These are phyloP conservation scores for Limnanthes douglasii DNA, from an alignment of 345 rosid genomes.

Conservation along the genomic window DNA sequence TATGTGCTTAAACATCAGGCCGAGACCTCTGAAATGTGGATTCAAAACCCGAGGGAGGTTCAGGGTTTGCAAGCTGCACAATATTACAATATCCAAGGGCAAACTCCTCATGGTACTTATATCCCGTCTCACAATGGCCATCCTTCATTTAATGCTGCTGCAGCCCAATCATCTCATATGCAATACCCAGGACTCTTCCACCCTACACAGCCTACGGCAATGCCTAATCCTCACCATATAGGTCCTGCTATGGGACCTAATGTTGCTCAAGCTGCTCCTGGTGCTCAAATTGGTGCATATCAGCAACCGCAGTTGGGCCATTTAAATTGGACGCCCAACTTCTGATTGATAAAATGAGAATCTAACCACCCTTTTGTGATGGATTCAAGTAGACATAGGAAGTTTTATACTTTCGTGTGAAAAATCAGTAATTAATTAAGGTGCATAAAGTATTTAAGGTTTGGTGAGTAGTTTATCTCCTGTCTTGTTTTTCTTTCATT, in stretches of 20 bases:
- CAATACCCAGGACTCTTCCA: conserved; percentile 76
- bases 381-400: conserved; percentile 26
- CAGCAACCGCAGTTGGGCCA: conserved; percentile 90
- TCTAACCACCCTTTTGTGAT: conserved; percentile 27
- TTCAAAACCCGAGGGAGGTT: conserved; percentile 71
- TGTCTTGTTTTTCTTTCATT: too few relatives aligned
- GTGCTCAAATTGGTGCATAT: conserved; percentile 70
- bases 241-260: conserved; percentile 74
- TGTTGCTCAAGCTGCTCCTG: conserved; percentile 54
- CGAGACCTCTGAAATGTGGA: conserved; percentile 87
- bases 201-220: conserved; percentile 56
- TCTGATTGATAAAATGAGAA: conserved; percentile 29
- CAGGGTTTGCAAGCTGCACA: conserved; percentile 53
- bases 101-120: conserved; percentile 69
- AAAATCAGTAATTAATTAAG: too few relatives aligned
- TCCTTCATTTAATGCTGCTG: conserved; percentile 67
- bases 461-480: too few relatives aligned
- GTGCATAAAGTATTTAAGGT: too few relatives aligned
- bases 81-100: conserved; percentile 76
- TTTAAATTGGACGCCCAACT: conserved; percentile 81
- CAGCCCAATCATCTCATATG: conserved; percentile 82
- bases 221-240: conserved; percentile 62
- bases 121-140: conserved; percentile 66
- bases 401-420: conserved; percentile 16
- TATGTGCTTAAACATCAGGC: conserved; percentile 24